phyloP scores from a whole-genome alignment of 257 asterid species.

The Fraxinus americana region DNA sequence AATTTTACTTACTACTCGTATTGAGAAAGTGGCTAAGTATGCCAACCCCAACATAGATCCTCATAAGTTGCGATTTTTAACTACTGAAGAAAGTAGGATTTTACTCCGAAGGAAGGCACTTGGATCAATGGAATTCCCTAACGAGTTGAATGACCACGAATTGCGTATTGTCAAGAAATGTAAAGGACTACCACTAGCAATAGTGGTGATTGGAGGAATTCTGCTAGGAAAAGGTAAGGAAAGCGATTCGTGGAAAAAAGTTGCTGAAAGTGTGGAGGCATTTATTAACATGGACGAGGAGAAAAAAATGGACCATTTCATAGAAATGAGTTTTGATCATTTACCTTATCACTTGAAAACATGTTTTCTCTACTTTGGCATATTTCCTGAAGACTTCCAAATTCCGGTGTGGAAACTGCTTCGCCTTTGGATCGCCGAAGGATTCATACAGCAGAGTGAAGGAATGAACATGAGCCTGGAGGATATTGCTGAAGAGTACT shows the following conservation, averaged over 20 bases:
- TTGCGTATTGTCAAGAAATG: too few species aligned
- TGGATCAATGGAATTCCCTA: conserved; percentile 38
- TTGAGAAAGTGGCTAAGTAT: conserved; percentile 37
- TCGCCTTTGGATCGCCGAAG: too few species aligned
- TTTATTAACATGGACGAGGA: neutral
- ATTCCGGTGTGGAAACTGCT: too few species aligned
- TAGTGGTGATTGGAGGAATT: conserved; percentile 18
- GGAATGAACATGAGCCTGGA: conserved; percentile 2
- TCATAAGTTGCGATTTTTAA: conserved; percentile 39
- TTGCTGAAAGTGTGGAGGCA: neutral
- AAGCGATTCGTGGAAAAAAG: neutral
- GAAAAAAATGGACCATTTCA: neutral
- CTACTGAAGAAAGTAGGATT: conserved; percentile 46
- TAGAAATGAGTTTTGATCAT: conserved; percentile 19
- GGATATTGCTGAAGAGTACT: conserved; percentile 12
- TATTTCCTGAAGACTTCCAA: too few species aligned
- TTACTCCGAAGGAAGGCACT: conserved; percentile 47
- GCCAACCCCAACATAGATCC: conserved; percentile 43
- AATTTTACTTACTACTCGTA: conserved; percentile 51
- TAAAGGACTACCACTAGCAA: conserved; percentile 54
- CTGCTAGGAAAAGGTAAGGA: neutral
- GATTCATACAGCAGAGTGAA: conserved; percentile 15
- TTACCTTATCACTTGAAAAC: conserved; percentile 5
- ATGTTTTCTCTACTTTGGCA: conserved; percentile 29
- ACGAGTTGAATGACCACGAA: too few species aligned